Percentiles rank a stretch among this genome's conserved stretches.
Conservation (phyloP, 306 rosid species). For the Morella rubra region DNA sequence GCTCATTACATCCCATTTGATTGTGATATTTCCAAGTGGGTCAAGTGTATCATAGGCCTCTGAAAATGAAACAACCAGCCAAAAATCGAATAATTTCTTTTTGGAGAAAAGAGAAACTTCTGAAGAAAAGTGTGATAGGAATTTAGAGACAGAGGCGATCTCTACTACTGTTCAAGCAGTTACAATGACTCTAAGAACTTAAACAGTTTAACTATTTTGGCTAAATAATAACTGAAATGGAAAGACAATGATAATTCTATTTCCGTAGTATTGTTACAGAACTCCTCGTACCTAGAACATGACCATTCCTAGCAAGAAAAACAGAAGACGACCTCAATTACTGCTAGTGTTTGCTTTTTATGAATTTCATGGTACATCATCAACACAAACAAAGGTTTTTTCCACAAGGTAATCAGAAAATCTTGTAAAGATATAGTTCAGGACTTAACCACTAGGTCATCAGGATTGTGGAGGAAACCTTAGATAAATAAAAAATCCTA, state of each 20-base stretch:
- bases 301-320: neutral
- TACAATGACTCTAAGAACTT: neutral
- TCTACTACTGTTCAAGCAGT: constrained; percentile 11
- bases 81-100: neutral
- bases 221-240: neutral
- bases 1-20: constrained; percentile 72
- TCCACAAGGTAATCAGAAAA: neutral
- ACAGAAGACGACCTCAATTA: neutral
- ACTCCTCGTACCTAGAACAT: neutral
- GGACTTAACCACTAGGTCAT: neutral
- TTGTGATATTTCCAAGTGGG: constrained; percentile 73
- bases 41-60: constrained; percentile 90
- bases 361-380: neutral
- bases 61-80: constrained; percentile 34
- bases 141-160: constrained; percentile 6
- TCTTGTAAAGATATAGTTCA: neutral
- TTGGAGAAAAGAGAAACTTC: neutral
- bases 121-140: neutral
- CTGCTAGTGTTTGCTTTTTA: neutral
- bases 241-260: neutral
- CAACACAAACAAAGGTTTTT: neutral
- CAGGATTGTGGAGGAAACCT: neutral
- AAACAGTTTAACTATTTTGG: neutral
- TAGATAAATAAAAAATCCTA: constrained; percentile 9
- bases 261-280: neutral